These are phyloP conservation scores for Dysphania ambrosioides DNA, from an alignment of 148 eudicot species.

Conservation along the genomic window DNA sequence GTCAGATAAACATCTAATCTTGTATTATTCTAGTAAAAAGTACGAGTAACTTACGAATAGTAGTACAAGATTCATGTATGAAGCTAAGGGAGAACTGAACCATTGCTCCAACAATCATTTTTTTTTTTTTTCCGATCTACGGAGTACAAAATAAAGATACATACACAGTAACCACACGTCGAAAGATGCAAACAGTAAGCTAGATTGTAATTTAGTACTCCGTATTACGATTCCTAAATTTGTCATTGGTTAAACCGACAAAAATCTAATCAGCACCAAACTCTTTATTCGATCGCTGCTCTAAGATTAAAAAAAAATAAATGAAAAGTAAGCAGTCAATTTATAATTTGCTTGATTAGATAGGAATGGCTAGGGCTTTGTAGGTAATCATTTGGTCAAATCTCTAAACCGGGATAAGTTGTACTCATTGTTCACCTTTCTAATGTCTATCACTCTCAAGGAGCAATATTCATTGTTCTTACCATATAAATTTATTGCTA, in stretches of 20 bases:
- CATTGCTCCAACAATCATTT: not conserved
- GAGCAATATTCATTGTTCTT: too few relatives aligned
- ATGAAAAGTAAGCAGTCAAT: slow-evolving; percentile 9
- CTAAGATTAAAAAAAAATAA: too few relatives aligned
- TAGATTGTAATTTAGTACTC: not conserved
- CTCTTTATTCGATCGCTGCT: not conserved
- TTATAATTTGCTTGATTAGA: slow-evolving; percentile 4
- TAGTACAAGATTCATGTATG: not conserved
- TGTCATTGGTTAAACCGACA: slow-evolving; percentile 21
- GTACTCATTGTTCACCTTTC: too few relatives aligned
- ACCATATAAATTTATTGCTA: too few relatives aligned
- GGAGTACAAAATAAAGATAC: not conserved
- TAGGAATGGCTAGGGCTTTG: not conserved
- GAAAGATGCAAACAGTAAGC: not conserved
- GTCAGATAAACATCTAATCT: too few relatives aligned
- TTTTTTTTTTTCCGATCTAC: not conserved
- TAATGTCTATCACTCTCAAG: too few relatives aligned
- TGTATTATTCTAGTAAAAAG: too few relatives aligned
- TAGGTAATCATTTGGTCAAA: slow-evolving; percentile 3
- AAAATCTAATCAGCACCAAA: slow-evolving; percentile 6
- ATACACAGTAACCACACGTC: not conserved
- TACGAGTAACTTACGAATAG: too few relatives aligned
- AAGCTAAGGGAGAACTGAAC: too few relatives aligned
- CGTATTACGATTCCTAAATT: not conserved
- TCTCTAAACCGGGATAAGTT: not conserved